Base-by-base conservation (phyloP, 2,329 filamentous ascomycete genomes). In the Ustilaginoidea virens region DNA sequence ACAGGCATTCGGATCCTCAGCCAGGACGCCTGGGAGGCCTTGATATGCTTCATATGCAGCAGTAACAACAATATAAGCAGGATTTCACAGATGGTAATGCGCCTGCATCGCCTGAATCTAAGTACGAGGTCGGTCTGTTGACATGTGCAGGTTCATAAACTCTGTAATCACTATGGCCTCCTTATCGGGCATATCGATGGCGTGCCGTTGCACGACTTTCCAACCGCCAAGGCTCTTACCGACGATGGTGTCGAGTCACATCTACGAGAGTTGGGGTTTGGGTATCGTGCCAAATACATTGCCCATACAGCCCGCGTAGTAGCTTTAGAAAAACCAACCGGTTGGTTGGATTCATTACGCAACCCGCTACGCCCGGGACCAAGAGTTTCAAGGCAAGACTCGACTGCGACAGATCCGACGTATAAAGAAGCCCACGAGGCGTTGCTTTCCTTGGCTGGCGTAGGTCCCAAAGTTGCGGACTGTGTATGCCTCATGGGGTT, bases 11-110 rank as follows among this genome's bases (percentile, higher is more conserved):
- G 90, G 14, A 94, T 98, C 39, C 59, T 98, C 25, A 81, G 78
- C 43, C 90, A 98, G 56, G 86, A 94, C 59, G 76, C 87, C 1
- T 98, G 92, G 90, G 90, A 98, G 53, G 75, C 90, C 1, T 62
- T 98, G 14, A 63, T 98, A 15, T 77, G 80, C 32, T 98, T 98
- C 53, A 98, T 98, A 38, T 98, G 90, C 63, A 94, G 86, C 54
- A 93, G 85, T 55, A 98, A 98, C 56, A 98, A 98, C 57, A 94
- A 98, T 49, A 98, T 98, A 35, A 69, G 76, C 2, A 73, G 90
- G 22, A 98, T 98, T 49, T 87, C 81, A 5, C 81, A 92, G 53
- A 98, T 98, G 90, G 85, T 80, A 44, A 37, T 46, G 21, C 16
- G 11, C 6, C 13, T 5, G 13, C 7, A 19, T 11, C 13, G 8